Conservation (phyloP, 371 early-diverging fungal genomes). For the Rhizopus stolonifer region DNA sequence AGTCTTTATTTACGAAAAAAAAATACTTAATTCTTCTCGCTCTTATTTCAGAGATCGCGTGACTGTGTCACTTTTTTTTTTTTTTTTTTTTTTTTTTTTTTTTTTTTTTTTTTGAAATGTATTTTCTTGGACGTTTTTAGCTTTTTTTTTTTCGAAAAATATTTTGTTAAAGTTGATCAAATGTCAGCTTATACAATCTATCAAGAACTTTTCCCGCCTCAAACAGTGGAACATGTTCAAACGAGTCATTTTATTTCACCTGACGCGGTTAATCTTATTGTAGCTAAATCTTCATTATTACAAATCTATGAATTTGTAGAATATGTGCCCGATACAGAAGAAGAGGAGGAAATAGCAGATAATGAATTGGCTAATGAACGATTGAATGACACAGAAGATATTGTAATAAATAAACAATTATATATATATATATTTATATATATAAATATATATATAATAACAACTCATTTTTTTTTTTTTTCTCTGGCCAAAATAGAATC, state of each 20-base stretch:
- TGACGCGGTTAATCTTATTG: constrained; percentile 70
- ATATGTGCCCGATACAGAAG: constrained; percentile 43
- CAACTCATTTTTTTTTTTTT: too few relatives aligned
- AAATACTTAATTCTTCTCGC: too few relatives aligned
- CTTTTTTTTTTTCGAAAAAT: too few relatives aligned
- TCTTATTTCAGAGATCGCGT: too few relatives aligned
- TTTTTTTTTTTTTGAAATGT: too few relatives aligned
- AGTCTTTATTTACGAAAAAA: too few relatives aligned
- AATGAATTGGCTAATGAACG: constrained; percentile 21
- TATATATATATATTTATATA: too few relatives aligned
- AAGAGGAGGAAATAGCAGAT: constrained; percentile 21
- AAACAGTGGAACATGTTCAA: constrained; percentile 75
- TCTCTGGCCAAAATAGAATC: too few relatives aligned
- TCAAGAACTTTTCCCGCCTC: constrained; percentile 80
- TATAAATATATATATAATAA: too few relatives aligned
- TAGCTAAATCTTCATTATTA: constrained; percentile 75
- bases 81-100: too few relatives aligned
- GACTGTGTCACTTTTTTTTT: too few relatives aligned
- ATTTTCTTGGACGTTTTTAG: too few relatives aligned
- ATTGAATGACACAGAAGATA: constrained; percentile 19
- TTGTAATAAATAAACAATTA: constrained; percentile 9
- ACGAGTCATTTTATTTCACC: constrained; percentile 75
- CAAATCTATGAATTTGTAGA: constrained; percentile 80
- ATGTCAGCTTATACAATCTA: constrained; percentile 70
- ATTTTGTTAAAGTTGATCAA: neutral